These are phyloP conservation scores for Massospora cicadina DNA, from an alignment of 371 early-diverging fungal species.

Conservation along the genomic window DNA sequence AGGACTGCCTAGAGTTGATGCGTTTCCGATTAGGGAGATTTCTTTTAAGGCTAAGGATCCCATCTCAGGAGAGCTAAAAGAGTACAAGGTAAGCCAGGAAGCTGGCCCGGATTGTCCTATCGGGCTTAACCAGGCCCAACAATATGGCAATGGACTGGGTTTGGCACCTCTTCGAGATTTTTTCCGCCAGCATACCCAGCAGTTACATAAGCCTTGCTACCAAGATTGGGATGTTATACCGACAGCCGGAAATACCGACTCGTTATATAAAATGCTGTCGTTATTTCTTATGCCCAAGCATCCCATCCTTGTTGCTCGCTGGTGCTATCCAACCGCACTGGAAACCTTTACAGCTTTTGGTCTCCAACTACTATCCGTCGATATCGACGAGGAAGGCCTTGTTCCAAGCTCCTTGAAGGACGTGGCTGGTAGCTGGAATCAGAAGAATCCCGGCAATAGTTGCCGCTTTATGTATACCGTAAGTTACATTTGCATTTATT, in stretches of 20 bases:
- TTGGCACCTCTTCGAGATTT: not conserved
- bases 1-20: not conserved
- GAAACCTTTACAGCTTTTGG: conserved; percentile 45
- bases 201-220: conserved; percentile 23
- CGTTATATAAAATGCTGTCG: conserved; percentile 32
- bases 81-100: not conserved
- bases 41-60: not conserved
- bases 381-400: conserved; percentile 37
- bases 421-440: conserved; percentile 20
- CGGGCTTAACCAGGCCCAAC: not conserved
- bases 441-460: not conserved
- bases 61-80: not conserved
- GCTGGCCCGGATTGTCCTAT: not conserved
- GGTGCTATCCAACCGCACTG: conserved; percentile 55
- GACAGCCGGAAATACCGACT: conserved; percentile 36
- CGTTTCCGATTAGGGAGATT: not conserved
- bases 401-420: conserved; percentile 26
- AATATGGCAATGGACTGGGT: conserved; percentile 4
- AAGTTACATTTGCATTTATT: not conserved
- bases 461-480: conserved; percentile 1
- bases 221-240: conserved; percentile 35
- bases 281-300: conserved; percentile 38
- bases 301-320: conserved; percentile 43
- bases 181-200: not conserved
- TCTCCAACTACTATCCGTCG: conserved; percentile 24